Evolutionary conservation across 192 early-diverging fungal genomes (phyloP).

Genomic region (Coemansia nantahalensis): DNA sequence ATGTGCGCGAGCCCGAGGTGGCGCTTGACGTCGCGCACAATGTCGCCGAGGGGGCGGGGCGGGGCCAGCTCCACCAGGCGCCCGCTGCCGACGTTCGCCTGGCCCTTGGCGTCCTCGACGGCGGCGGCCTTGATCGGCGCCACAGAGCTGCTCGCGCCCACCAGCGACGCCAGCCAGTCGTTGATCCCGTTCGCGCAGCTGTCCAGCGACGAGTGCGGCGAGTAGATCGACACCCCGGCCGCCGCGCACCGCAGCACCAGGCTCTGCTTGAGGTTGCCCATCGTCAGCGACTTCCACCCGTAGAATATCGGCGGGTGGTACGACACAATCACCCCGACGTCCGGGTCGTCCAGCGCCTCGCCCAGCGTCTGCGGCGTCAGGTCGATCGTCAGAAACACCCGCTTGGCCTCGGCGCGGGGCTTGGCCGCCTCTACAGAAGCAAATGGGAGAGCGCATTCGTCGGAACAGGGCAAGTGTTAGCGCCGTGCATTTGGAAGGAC

Average conservation of each 20-base stretch:
- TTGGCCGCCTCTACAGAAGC: conserved; percentile 73
- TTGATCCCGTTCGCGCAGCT: conserved; percentile 75
- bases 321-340: conserved; percentile 82
- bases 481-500: background rate
- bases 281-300: conserved; percentile 71
- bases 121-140: conserved; percentile 42
- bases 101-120: conserved; percentile 24
- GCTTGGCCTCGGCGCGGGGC: conserved; percentile 64
- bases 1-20: conserved; percentile 67
- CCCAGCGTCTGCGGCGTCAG: conserved; percentile 74
- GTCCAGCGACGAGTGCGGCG: conserved; percentile 90
- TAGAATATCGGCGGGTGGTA: conserved; percentile 95
- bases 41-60: conserved; percentile 19
- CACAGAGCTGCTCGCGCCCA: conserved; percentile 19
- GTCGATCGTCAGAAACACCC: conserved; percentile 91
- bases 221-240: conserved; percentile 82
- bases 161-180: conserved; percentile 83
- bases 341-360: conserved; percentile 71
- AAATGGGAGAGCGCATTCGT: conserved; percentile 3
- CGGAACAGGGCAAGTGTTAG: conserved; percentile 2
- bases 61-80: conserved; percentile 25
- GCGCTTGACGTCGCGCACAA: conserved; percentile 30
- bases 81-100: conserved; percentile 36
- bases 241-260: conserved; percentile 81
- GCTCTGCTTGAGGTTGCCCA: conserved; percentile 74